phyloP scores from a whole-genome alignment of 2,329 filamentous ascomycete species.

The Paraphoma sp. region DNA sequence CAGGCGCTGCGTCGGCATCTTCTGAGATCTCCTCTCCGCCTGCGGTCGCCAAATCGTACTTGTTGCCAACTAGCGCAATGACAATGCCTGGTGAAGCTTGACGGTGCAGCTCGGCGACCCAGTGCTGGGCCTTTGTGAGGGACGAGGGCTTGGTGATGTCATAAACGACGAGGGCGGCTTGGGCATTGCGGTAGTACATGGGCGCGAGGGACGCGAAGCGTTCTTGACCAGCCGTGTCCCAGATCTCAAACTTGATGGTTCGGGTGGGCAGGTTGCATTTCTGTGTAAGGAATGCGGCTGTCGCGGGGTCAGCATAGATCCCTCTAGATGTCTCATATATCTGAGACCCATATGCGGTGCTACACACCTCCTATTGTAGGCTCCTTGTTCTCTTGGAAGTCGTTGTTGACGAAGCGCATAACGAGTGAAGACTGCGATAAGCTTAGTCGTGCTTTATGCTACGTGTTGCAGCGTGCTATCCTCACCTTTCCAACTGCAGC shows the following conservation, averaged over 20 bases:
- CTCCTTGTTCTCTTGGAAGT: slow-evolving; percentile 99
- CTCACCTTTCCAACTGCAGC: slow-evolving; percentile 96
- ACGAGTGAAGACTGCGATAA: slow-evolving; percentile 84
- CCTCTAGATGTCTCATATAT: neutral
- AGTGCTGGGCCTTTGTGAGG: slow-evolving; percentile 96
- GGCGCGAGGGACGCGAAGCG: slow-evolving; percentile 94
- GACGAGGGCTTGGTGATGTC: slow-evolving; percentile 97
- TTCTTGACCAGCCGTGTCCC: slow-evolving; percentile 98
- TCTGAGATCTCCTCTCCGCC: slow-evolving; percentile 53
- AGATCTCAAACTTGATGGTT: slow-evolving; percentile 76
- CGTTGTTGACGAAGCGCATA: slow-evolving; percentile 98
- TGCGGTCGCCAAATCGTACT: slow-evolving; percentile 75
- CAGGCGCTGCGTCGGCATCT: slow-evolving; percentile 55
- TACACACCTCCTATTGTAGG: slow-evolving; percentile 92
- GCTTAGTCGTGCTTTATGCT: slow-evolving; percentile 3
- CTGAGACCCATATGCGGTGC: neutral
- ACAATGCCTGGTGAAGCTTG: slow-evolving; percentile 97
- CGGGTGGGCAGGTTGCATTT: slow-evolving; percentile 95
- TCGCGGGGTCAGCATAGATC: slow-evolving; percentile 11
- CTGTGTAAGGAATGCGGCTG: slow-evolving; percentile 96
- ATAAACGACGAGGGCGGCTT: slow-evolving; percentile 97
- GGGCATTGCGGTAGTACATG: slow-evolving; percentile 99
- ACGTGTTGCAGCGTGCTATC: slow-evolving; percentile 15
- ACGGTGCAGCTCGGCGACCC: slow-evolving; percentile 95
- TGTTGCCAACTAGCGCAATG: slow-evolving; percentile 93